Base-by-base conservation (phyloP, 345 rosid species). In the Balakata baccata region DNA sequence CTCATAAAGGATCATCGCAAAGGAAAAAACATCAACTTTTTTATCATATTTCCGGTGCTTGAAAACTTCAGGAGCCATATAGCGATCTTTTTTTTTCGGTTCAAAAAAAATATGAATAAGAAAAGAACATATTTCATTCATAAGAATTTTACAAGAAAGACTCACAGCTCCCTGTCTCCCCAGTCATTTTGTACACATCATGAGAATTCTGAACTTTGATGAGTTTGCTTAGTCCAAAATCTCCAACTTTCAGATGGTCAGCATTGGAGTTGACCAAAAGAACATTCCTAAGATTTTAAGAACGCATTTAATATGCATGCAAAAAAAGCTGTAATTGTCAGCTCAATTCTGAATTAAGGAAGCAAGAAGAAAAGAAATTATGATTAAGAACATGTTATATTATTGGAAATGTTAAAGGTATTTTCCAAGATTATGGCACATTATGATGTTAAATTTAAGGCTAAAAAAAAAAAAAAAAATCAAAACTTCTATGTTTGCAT, bases 31-130 rank as follows among this genome's bases (percentile, higher is more conserved):
- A 73, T 95, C 99, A 65, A 95, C 99, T 83, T 92, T 95, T 87
- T 95, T 95, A 85, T 95, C 99, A 9, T 92, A 95, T 88, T 81
- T 92, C 75, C 94, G 85, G 83, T 95, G 98, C 87, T 75, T 95
- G 91, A 95, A 95, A 71, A 95, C 98, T 84, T 95, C 99, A 64
- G 99, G 99, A 85, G 99, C 99, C 99, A 95, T 95, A 71, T 95
- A 95, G 23, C 98, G 97, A 70, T 95, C 99, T 95, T 81, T 70
- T 74, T 68, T 85, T 77, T 77, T 70, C 23, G 54, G 10, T 73
- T 49, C 59, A 75, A 54, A 61, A 80, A 60, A 74, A 51, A 61
- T 75, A 59, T 84, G 79, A 60, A 68, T 39, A 34, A 75, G 58
- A 79, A 64, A 64, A 64, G 50, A 64, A 60, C 50, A 45, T 23